Conservation (phyloP, 768 basidiomycete species). For the Leccinum imitatum region DNA sequence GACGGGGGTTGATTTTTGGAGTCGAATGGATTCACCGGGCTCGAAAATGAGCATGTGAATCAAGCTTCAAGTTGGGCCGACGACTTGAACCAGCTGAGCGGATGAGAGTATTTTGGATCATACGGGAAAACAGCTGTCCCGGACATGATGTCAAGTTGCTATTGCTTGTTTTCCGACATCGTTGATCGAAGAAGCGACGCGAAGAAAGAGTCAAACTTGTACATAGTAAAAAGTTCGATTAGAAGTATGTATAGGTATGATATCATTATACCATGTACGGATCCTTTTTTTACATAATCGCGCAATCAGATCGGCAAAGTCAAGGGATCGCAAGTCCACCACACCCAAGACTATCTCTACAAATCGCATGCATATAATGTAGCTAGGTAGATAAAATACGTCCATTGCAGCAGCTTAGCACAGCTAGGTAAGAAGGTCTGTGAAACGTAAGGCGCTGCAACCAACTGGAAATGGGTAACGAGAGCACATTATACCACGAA, state of each 20-base stretch:
- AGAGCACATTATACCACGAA: slow-evolving; percentile 26
- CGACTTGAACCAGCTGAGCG: background rate
- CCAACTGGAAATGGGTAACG: slow-evolving; percentile 6
- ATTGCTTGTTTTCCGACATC: background rate
- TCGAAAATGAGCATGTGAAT: background rate
- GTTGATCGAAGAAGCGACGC: background rate
- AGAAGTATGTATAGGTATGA: background rate
- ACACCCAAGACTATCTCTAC: background rate
- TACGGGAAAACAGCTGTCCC: background rate
- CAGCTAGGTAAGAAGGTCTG: background rate
- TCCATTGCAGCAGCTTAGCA: background rate
- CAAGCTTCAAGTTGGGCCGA: background rate
- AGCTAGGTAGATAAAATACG: background rate
- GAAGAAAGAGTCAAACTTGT: background rate
- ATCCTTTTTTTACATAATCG: background rate
- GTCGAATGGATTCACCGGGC: background rate
- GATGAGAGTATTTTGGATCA: background rate
- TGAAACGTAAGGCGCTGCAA: background rate
- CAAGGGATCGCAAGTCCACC: background rate
- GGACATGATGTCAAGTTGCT: background rate
- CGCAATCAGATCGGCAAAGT: background rate
- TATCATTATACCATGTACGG: background rate
- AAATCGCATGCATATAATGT: background rate
- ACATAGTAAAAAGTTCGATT: background rate
- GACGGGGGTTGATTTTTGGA: background rate